Evolutionary conservation across 2,329 filamentous ascomycete genomes (phyloP), one percentile per base, ranked within the genome.

Genomic region (Mycosphaerelloides madeirae): DNA sequence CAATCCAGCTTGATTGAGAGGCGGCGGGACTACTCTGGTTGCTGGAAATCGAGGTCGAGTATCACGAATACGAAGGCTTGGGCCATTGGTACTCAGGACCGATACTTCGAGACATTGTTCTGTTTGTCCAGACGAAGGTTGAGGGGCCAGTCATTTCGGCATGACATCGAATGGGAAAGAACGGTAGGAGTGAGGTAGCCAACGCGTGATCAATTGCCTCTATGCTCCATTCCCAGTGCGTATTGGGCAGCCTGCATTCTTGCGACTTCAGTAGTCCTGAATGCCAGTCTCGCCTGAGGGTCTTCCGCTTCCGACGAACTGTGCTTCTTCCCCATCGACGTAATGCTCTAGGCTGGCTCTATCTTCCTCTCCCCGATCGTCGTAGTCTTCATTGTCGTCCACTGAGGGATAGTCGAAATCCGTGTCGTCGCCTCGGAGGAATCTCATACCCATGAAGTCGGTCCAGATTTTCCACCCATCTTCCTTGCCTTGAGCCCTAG

Each of bases 351-450:
- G 76, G 12, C 71, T 71, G 41, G 84, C 81, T n/a, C 73, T 68
- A 50, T 75, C 74, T 53, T 78, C 74, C 70, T 79, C 72, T 60
- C 75, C 65, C 72, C 67, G 62, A 65, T 83, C 79, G 62, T 95
- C 87, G 44, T 81, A 83, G 15, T 82, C 81, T 22, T 88, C 82
- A 58, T 85, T 81, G 29, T 71, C 69, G 60, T 95, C 89, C 4
- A 95, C 83, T 2, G 53, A 57, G 1, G 58, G 64, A 61, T 95
- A 95, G 49, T 91, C 83, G 57, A 94, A 91, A 37, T 94, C 87
- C 1, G 76, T 73, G 59, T 94, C 89, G 5, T 76, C 75, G 0
- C 89, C 89, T 15, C 75, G 69, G 22, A 95, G 65, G 58, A 95
- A 95, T 29, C 88, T 76, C 55, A 83, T 72, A 28, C 79, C 77